Conservation (phyloP, 225 moss, liverwort and hornwort species). For the Polytrichum commune region DNA sequence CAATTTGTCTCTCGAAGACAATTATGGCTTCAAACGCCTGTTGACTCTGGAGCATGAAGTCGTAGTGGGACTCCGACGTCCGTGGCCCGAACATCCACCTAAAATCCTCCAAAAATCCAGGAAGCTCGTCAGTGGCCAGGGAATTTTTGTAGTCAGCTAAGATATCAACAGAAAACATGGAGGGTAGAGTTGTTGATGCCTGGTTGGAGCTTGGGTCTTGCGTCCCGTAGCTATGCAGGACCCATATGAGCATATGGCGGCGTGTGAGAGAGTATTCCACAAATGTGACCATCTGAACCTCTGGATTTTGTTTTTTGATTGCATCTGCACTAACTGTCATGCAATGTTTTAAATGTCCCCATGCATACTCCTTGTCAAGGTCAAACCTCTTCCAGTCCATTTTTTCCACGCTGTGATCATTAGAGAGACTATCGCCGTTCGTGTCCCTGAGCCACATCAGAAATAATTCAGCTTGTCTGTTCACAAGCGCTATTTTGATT, state of each 20-base stretch:
- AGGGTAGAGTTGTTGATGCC: background rate
- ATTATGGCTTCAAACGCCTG: conserved; percentile 1
- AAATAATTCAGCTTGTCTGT: too few species aligned
- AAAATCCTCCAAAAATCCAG: too few species aligned
- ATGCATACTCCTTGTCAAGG: conserved; percentile 2
- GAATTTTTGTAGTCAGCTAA: background rate
- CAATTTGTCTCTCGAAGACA: conserved; percentile 1
- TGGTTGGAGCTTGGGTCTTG: background rate
- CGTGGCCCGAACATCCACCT: too few species aligned
- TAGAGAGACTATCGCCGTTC: too few species aligned
- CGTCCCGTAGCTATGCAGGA: conserved; percentile 3
- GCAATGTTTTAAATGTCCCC: conserved; percentile 4
- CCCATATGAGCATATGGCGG: conserved; percentile 6
- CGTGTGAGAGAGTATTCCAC: conserved; percentile 2
- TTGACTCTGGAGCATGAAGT: background rate
- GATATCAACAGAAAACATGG: background rate
- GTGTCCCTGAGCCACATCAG: too few species aligned
- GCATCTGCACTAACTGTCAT: conserved; percentile 3
- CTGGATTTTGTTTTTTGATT: background rate
- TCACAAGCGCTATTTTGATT: too few species aligned
- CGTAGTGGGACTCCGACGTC: too few species aligned
- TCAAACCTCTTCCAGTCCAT: conserved; percentile 12
- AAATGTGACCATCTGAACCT: conserved; percentile 9
- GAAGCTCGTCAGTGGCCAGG: too few species aligned
- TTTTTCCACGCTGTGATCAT: background rate